phyloP scores from a whole-genome alignment of 345 rosid genomes.

The Triadica sebifera region DNA sequence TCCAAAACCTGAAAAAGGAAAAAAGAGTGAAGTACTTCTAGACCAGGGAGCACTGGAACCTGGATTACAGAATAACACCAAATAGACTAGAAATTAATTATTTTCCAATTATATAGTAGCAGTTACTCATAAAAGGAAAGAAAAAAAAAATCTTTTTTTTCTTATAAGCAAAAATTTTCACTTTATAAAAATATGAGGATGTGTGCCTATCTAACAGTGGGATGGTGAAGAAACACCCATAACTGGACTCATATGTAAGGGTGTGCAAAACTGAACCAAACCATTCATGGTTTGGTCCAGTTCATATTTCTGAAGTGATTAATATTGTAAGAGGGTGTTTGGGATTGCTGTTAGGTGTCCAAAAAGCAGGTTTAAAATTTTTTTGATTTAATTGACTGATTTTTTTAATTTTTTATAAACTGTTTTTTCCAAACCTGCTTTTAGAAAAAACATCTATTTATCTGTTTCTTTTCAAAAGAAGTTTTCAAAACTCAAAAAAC shows the following conservation, averaged over 20 bases:
- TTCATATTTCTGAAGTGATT: no score
- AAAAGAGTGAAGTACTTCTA: background rate
- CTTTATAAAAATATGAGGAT: background rate
- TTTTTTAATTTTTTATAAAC: no score
- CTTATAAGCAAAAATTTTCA: background rate
- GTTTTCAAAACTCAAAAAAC: no score
- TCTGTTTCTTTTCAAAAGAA: no score
- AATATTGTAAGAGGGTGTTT: no score
- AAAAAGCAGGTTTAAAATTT: no score
- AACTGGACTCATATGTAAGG: background rate
- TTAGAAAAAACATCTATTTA: no score
- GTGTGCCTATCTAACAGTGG: background rate
- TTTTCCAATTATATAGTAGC: background rate
- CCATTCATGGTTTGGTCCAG: no score
- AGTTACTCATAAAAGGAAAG: background rate
- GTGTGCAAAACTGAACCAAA: no score
- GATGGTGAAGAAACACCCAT: background rate
- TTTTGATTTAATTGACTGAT: no score
- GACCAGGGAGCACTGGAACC: background rate
- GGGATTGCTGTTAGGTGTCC: no score
- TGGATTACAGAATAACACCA: background rate
- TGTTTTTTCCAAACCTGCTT: no score
- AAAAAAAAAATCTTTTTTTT: background rate
- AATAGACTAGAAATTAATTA: background rate
- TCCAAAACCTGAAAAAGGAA: slow-evolving; percentile 67